These are phyloP conservation scores for Colletotrichum horii DNA, from an alignment of 2,329 filamentous ascomycete genomes.

Conservation along the genomic window DNA sequence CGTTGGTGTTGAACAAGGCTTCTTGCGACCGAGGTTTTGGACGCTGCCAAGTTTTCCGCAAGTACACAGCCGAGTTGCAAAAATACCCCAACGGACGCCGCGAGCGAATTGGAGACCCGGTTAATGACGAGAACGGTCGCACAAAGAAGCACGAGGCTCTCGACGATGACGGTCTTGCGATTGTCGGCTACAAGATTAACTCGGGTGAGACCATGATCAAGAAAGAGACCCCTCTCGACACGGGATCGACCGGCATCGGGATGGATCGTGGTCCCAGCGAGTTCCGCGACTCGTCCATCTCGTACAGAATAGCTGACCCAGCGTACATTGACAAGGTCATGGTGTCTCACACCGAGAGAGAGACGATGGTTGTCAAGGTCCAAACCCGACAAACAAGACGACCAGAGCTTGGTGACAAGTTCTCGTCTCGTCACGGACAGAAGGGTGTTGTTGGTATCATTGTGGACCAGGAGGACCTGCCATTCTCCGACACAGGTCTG, in stretches of 20 bases:
- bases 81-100: conserved; percentile 83
- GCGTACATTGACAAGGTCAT: conserved; percentile 97
- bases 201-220: conserved; percentile 87
- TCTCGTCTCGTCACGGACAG: conserved; percentile 96
- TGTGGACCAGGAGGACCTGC: conserved; percentile 95
- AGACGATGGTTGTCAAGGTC: conserved; percentile 88
- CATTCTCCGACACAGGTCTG: conserved; percentile 89
- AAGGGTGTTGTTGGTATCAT: conserved; percentile 98
- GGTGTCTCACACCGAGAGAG: conserved; percentile 86
- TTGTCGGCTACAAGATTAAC: conserved; percentile 81
- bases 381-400: conserved; percentile 95
- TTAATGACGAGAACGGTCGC: conserved; percentile 61
- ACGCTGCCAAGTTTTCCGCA: conserved; percentile 96
- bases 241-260: conserved; percentile 74
- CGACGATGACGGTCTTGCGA: conserved; percentile 86
- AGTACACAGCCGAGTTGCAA: conserved; percentile 85
- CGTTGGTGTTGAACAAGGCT: conserved; percentile 93
- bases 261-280: conserved; percentile 67
- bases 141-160: conserved; percentile 75
- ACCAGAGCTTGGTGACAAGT: conserved; percentile 97
- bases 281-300: conserved; percentile 71
- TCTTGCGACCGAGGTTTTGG: conserved; percentile 95
- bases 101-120: conserved; percentile 68
- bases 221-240: conserved; percentile 84
- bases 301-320: conserved; percentile 83